Conservation (phyloP, 768 basidiomycete species). For the Mycena haematopus region DNA sequence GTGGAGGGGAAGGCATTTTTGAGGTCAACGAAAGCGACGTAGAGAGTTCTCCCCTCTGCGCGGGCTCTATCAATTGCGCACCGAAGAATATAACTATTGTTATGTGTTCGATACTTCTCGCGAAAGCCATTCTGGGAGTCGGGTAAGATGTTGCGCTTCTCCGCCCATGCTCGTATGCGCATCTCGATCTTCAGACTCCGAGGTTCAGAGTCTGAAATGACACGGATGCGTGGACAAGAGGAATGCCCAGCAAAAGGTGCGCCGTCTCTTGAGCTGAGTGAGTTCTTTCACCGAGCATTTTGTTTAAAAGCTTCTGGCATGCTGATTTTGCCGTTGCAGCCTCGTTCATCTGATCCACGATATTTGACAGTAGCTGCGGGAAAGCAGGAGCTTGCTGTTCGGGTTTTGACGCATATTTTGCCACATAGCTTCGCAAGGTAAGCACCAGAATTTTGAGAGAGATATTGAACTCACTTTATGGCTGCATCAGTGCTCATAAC, state of each 20-base stretch:
- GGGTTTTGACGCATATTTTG: too few species aligned
- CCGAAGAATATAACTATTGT: constrained; percentile 36
- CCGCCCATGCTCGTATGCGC: constrained; percentile 29
- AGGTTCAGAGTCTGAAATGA: constrained; percentile 28
- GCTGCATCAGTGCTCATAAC: constrained; percentile 30
- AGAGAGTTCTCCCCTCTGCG: constrained; percentile 29
- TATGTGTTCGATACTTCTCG: constrained; percentile 32
- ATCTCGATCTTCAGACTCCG: constrained; percentile 22
- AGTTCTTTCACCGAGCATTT: constrained; percentile 25
- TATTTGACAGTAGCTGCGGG: too few species aligned
- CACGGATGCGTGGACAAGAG: constrained; percentile 22
- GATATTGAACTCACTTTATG: neutral
- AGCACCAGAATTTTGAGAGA: too few species aligned
- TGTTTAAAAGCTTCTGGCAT: constrained; percentile 30
- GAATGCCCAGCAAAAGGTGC: constrained; percentile 29
- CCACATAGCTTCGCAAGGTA: too few species aligned
- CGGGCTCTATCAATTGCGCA: constrained; percentile 32
- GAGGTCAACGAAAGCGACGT: constrained; percentile 36
- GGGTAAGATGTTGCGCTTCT: constrained; percentile 30
- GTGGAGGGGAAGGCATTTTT: constrained; percentile 45
- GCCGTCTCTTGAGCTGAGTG: constrained; percentile 34
- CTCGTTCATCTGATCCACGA: constrained; percentile 1
- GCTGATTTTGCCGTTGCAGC: constrained; percentile 29
- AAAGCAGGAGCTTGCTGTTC: too few species aligned
- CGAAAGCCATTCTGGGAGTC: constrained; percentile 42